These are phyloP conservation scores for Candida sp. DNA, from an alignment of 1,139 yeast genomes.

Conservation along the genomic window DNA sequence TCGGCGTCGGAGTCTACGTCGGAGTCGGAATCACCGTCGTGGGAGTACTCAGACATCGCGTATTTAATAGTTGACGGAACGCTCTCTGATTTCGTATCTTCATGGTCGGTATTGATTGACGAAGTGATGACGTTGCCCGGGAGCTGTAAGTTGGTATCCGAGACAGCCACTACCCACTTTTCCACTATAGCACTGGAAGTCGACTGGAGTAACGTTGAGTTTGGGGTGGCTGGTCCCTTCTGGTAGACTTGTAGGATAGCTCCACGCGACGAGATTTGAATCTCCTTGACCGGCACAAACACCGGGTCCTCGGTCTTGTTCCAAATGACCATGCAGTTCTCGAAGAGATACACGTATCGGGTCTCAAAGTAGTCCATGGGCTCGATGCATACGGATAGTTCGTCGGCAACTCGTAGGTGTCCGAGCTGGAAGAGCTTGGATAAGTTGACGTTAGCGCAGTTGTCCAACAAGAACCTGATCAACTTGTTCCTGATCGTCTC, in stretches of 20 bases:
- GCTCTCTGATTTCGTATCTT: background rate
- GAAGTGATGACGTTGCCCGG: conserved; percentile 45
- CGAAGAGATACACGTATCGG: conserved; percentile 35
- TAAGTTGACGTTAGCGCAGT: conserved; percentile 26
- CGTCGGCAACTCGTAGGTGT: conserved; percentile 40
- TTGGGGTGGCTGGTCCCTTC: background rate
- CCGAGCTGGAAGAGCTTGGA: conserved; percentile 36
- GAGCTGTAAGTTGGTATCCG: conserved; percentile 34
- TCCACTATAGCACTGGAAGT: conserved; percentile 33
- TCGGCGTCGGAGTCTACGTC: conserved; percentile 15
- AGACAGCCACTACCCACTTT: conserved; percentile 50
- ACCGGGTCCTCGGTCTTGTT: conserved; percentile 7
- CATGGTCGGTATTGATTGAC: conserved; percentile 21
- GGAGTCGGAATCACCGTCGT: conserved; percentile 2
- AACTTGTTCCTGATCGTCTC: conserved; percentile 33
- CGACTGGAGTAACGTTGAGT: conserved; percentile 8
- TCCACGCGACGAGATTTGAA: conserved; percentile 12
- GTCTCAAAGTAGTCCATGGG: conserved; percentile 10
- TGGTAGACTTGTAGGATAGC: conserved; percentile 10
- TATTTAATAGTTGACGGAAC: background rate
- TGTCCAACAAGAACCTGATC: conserved; percentile 29
- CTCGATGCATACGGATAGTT: conserved; percentile 20
- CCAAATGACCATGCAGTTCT: conserved; percentile 35
- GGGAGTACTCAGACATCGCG: background rate
- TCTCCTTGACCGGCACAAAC: conserved; percentile 9